Evolutionary conservation across 75 land plant genomes (phyloP), one percentile per base, ranked within the genome.

Genomic region (Larix kaempferi): DNA sequence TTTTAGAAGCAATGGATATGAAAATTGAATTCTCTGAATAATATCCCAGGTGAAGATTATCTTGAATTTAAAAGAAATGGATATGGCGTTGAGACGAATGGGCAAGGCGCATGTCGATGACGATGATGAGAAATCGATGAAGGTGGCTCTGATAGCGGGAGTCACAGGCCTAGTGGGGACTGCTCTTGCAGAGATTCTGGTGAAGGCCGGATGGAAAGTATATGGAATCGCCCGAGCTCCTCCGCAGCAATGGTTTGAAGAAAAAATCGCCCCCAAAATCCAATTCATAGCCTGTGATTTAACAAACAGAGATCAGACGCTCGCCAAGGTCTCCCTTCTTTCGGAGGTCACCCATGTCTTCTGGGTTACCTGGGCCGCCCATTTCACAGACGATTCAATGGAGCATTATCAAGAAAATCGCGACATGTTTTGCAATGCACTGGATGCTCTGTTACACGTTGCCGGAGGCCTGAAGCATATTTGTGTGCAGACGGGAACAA

Each of bases 341-440:
- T 54, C 56, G 0, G 89, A 89, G 26, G 89, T 89, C 12, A 95
- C 98, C 22, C 98, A 95, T 77, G 35, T 93, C 7, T 95, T 93
- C 79, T 95, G 94, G 94, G 84, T 91, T 71, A 87, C 93, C 1
- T 93, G 98, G 98, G 86, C 89, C 19, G 77, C 71, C 74, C 80
- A 81, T 52, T 78, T 17, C 23, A 78, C 85, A 0, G 74, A 85
- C 11, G 87, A 86, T 71, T 76, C 59, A 8, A 27, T 26, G 10
- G 88, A 84, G 44, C 86, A 88, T 35, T 84, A 80, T 27, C 77
- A 60, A 4, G 83, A 81, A 67, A 91, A 94, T 75, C 58, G 81
- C 67, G 44, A 72, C 59, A 90, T 95, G 94, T 52, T 94, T 57
- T 81, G 79, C 55, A 90, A 91, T 65, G 82, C 85, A 62, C 77